Evolutionary conservation across 352 stramenopile genomes (phyloP).

Genomic region (Phytophthora sp.): DNA sequence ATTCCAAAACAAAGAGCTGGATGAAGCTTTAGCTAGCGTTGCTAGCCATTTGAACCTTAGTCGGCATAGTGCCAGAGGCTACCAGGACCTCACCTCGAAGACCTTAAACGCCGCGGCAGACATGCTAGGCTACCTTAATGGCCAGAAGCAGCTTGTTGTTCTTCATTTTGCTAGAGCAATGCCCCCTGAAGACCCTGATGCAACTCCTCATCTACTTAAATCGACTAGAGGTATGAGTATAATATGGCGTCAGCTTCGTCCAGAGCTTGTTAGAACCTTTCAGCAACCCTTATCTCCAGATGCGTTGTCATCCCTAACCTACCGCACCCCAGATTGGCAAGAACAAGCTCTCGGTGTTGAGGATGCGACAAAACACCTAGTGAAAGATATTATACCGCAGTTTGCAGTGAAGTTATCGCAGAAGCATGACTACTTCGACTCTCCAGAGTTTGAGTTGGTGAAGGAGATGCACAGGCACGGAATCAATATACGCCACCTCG

Average conservation of each 20-base stretch:
- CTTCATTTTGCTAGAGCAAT: slow-evolving; percentile 89
- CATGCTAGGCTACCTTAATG: slow-evolving; percentile 78
- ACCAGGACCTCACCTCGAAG: slow-evolving; percentile 89
- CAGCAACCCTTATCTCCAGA: slow-evolving; percentile 77
- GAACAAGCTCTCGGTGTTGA: slow-evolving; percentile 68
- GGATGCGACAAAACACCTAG: slow-evolving; percentile 72
- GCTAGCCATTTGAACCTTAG: slow-evolving; percentile 83
- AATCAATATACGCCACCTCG: slow-evolving; percentile 92
- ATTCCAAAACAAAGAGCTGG: slow-evolving; percentile 83
- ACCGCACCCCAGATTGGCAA: slow-evolving; percentile 89
- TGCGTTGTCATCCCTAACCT: slow-evolving; percentile 85
- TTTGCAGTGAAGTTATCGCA: slow-evolving; percentile 86
- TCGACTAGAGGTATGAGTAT: slow-evolving; percentile 90
- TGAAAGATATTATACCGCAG: slow-evolving; percentile 73
- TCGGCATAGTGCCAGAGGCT: slow-evolving; percentile 83
- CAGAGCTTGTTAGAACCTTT: slow-evolving; percentile 76
- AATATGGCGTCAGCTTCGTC: slow-evolving; percentile 91
- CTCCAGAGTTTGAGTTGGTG: slow-evolving; percentile 58
- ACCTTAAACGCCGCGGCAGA: slow-evolving; percentile 79
- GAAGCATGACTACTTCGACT: slow-evolving; percentile 59
- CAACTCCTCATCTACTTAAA: slow-evolving; percentile 73
- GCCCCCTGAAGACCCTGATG: slow-evolving; percentile 86
- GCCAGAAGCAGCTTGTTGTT: slow-evolving; percentile 64
- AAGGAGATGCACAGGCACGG: slow-evolving; percentile 89
- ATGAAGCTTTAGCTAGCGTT: slow-evolving; percentile 65